Conservation (phyloP, 2,329 filamentous ascomycete genomes). For the Xylariaceae sp. region DNA sequence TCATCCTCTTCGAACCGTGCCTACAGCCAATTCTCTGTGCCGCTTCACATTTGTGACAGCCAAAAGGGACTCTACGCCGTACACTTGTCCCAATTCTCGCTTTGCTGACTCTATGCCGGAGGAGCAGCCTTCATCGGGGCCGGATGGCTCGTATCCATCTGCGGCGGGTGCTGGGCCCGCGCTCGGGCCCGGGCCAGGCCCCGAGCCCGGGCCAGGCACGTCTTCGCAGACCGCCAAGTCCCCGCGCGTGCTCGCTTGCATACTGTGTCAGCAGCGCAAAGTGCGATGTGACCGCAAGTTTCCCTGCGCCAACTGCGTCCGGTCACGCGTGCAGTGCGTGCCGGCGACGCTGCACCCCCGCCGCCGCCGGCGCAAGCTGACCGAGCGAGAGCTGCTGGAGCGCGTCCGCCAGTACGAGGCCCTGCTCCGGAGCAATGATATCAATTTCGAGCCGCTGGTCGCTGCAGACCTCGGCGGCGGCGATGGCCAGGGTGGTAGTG, state of each 20-base stretch:
- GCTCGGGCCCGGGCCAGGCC: no score
- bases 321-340: slow-evolving; percentile 34
- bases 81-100: no score
- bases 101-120: no score
- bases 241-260: slow-evolving; percentile 36
- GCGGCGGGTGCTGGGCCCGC: no score
- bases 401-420: slow-evolving; percentile 49
- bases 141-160: no score
- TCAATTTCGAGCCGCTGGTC: slow-evolving; percentile 45
- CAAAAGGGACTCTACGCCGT: no score
- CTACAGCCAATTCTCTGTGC: no score
- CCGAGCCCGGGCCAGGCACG: no score
- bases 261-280: slow-evolving; percentile 56
- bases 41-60: no score
- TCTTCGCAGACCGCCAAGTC: slow-evolving; percentile 8
- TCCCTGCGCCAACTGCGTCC: slow-evolving; percentile 48
- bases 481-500: slow-evolving; percentile 13
- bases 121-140: no score
- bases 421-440: slow-evolving; percentile 45
- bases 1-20: no score
- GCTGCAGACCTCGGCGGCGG: no score
- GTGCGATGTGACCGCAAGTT: slow-evolving; percentile 53
- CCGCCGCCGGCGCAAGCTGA: slow-evolving; percentile 35
- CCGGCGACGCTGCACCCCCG: slow-evolving; percentile 31
- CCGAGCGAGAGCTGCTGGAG: slow-evolving; percentile 51